phyloP scores from a whole-genome alignment of 2,329 filamentous ascomycete genomes.

The Dactylellina parvicollis region DNA sequence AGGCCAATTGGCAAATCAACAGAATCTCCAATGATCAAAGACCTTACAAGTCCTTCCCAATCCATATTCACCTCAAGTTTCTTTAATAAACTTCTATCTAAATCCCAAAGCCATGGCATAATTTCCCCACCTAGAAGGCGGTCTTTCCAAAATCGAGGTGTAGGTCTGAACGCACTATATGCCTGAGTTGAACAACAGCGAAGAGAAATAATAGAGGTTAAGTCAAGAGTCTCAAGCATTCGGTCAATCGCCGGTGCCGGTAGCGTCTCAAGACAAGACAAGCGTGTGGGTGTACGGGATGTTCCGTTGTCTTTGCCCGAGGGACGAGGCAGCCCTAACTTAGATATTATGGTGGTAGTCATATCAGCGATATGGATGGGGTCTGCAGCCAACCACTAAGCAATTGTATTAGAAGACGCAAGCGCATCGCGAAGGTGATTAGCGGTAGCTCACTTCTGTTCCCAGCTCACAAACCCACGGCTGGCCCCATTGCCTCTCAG shows the following conservation, averaged over 20 bases:
- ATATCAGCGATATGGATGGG: background rate
- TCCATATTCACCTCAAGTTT: background rate
- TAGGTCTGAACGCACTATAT: background rate
- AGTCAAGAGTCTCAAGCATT: background rate
- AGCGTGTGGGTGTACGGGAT: background rate
- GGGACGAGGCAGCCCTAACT: background rate
- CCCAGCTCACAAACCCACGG: background rate
- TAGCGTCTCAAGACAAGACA: background rate
- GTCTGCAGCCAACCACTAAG: background rate
- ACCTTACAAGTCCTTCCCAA: background rate
- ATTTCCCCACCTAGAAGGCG: background rate
- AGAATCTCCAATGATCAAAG: background rate
- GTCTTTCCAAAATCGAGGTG: background rate
- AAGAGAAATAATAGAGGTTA: background rate
- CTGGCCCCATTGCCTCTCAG: background rate
- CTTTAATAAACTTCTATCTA: background rate
- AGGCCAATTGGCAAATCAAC: slow-evolving; percentile 3
- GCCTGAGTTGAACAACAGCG: background rate
- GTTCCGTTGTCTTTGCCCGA: background rate
- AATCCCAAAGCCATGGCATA: background rate
- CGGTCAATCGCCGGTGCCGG: background rate
- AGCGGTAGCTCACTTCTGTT: background rate
- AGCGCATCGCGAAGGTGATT: no score
- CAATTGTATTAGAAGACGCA: background rate
- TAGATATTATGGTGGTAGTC: background rate